Percentiles rank a stretch among this genome's conserved stretches.
These are phyloP conservation scores for Calonectria naviculata DNA, from an alignment of 2,329 filamentous ascomycete species.

Conservation along the genomic window DNA sequence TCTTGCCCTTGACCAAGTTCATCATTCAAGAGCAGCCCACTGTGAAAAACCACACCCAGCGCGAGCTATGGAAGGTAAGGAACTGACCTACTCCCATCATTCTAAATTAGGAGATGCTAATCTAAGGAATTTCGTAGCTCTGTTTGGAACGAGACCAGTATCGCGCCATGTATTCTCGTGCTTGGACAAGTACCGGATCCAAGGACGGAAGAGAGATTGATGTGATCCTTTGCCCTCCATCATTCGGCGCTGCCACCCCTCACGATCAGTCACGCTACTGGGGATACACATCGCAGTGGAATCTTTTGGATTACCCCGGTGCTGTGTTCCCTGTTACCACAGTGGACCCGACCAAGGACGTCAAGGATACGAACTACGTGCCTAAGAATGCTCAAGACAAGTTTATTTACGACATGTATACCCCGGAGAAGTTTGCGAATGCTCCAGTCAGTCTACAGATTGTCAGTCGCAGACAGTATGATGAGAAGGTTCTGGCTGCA, in stretches of 20 bases:
- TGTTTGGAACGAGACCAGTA: slow-evolving; percentile 53
- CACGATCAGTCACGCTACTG: slow-evolving; percentile 61
- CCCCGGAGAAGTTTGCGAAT: slow-evolving; percentile 36
- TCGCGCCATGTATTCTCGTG: slow-evolving; percentile 47
- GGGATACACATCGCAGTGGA: slow-evolving; percentile 76
- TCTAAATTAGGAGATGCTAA: background rate
- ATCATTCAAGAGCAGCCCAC: slow-evolving; percentile 66
- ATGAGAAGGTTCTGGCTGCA: slow-evolving; percentile 45
- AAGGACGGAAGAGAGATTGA: slow-evolving; percentile 57
- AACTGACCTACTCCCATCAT: background rate
- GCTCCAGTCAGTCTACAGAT: slow-evolving; percentile 43
- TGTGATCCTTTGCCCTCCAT: slow-evolving; percentile 70
- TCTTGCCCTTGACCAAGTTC: slow-evolving; percentile 67
- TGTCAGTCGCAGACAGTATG: slow-evolving; percentile 42
- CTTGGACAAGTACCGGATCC: slow-evolving; percentile 50
- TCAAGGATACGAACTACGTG: slow-evolving; percentile 34
- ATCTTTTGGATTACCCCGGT: slow-evolving; percentile 74
- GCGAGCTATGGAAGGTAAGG: slow-evolving; percentile 52
- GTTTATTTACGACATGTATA: slow-evolving; percentile 43
- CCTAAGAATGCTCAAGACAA: slow-evolving; percentile 43
- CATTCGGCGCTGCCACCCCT: slow-evolving; percentile 61
- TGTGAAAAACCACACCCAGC: slow-evolving; percentile 51
- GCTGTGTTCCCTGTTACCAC: slow-evolving; percentile 67
- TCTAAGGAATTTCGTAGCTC: slow-evolving; percentile 32
- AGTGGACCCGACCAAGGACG: slow-evolving; percentile 40